A percentile compares a stretch with the other conserved stretches of the same genome.
Conservation (phyloP, 306 rosid species). For the Acacia acuminata region DNA sequence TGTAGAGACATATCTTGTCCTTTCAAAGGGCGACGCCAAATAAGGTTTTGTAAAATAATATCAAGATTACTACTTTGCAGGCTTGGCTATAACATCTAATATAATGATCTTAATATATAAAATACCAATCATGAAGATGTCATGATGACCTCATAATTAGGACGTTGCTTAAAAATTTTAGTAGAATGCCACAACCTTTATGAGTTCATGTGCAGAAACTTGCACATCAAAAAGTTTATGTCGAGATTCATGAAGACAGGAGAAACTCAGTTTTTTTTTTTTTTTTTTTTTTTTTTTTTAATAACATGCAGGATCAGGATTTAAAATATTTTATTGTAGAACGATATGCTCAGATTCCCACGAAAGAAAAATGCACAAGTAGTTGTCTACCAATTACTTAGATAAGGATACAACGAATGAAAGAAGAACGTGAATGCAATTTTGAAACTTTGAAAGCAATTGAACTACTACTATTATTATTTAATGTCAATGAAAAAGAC, state of each 20-base stretch:
- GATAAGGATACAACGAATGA: not conserved
- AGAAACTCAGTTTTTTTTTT: not conserved
- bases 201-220: not conserved
- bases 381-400: slow-evolving; percentile 19
- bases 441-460: not conserved
- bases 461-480: not conserved
- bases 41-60: not conserved
- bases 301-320: not conserved
- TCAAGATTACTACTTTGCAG: not conserved
- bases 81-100: not conserved
- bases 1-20: not conserved
- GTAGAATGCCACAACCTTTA: not conserved
- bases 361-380: not conserved
- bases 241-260: not conserved
- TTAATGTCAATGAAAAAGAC: not conserved
- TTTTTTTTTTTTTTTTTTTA: not conserved
- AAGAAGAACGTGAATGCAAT: not conserved
- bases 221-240: not conserved
- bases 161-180: not conserved
- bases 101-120: not conserved
- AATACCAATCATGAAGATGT: not conserved
- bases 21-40: not conserved
- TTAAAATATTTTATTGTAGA: slow-evolving; percentile 19
- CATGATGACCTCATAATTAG: not conserved
- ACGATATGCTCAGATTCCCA: not conserved